These are phyloP conservation scores for Trichoderma oligosporum DNA, from an alignment of 2,329 filamentous ascomycete genomes.

Conservation along the genomic window DNA sequence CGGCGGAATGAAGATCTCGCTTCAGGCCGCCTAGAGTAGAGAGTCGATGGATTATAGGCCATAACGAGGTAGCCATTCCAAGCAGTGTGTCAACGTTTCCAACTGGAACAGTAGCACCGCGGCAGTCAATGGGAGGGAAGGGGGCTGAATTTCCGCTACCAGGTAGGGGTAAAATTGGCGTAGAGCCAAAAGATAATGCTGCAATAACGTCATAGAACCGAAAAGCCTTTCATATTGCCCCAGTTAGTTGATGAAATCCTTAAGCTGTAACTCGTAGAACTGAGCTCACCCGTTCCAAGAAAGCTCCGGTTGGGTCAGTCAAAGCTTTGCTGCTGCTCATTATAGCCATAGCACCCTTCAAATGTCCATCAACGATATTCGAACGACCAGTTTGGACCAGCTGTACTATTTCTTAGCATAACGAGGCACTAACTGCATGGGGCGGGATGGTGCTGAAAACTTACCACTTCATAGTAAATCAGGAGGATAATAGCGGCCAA, in stretches of 20 bases:
- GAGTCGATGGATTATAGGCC: conserved; percentile 60
- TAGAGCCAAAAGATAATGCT: conserved; percentile 57
- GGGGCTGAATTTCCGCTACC: conserved; percentile 45
- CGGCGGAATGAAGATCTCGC: conserved; percentile 46
- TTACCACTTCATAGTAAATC: conserved; percentile 61
- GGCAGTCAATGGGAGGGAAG: conserved; percentile 45
- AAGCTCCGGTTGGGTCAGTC: conserved; percentile 50
- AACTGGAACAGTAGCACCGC: conserved; percentile 43
- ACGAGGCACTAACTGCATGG: too few relatives aligned
- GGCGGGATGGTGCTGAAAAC: conserved; percentile 26
- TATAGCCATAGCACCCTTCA: conserved; percentile 59
- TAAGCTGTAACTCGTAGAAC: conserved; percentile 15
- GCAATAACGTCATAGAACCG: conserved; percentile 64
- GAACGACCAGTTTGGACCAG: conserved; percentile 57
- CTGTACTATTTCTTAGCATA: too few relatives aligned
- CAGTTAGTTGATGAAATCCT: background rate
- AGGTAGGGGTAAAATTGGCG: conserved; percentile 51
- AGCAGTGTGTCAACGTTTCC: conserved; percentile 56
- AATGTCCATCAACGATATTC: conserved; percentile 57
- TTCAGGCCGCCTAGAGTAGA: conserved; percentile 54
- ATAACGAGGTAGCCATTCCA: conserved; percentile 59
- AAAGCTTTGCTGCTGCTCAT: conserved; percentile 48
- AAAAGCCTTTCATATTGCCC: conserved; percentile 49
- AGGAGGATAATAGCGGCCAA: conserved; percentile 59
- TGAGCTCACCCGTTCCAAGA: conserved; percentile 54